Conservation (phyloP, 345 rosid species). For the Bruguiera gymnorhiza region DNA sequence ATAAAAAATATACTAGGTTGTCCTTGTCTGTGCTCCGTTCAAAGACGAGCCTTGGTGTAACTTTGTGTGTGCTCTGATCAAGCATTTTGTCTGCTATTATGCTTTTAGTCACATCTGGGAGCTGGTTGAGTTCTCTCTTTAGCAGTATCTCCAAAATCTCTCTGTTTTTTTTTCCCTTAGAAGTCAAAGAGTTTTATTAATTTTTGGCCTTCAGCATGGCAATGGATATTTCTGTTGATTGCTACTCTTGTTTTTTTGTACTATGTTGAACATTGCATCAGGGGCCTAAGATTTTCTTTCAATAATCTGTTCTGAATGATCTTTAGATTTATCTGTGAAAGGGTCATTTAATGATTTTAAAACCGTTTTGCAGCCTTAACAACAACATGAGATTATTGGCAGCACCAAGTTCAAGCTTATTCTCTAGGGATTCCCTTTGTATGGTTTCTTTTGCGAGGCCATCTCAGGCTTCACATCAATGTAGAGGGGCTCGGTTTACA, state of each 20-base stretch:
- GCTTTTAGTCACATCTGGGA: too few species aligned
- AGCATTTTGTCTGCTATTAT: too few species aligned
- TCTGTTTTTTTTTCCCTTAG: not conserved
- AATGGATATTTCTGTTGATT: not conserved
- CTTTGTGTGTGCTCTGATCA: too few species aligned
- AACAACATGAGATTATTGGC: constrained; percentile 48
- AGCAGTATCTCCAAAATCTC: not conserved
- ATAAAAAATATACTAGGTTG: too few species aligned
- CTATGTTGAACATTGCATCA: not conserved
- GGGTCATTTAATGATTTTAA: constrained; percentile 4
- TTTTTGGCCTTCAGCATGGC: not conserved
- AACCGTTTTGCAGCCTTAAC: constrained; percentile 32
- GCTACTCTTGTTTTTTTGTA: not conserved
- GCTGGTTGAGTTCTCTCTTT: too few species aligned
- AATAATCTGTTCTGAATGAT: not conserved
- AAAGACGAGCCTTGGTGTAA: too few species aligned
- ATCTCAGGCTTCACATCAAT: constrained; percentile 41
- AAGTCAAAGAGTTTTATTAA: not conserved
- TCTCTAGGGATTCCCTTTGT: constrained; percentile 55
- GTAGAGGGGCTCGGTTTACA: constrained; percentile 61
- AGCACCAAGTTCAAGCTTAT: constrained; percentile 63
- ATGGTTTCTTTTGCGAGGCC: constrained; percentile 40
- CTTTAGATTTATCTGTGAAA: not conserved
- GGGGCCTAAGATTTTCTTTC: not conserved
- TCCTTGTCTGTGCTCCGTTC: too few species aligned